A percentile compares a stretch with the other conserved stretches of the same genome.
Evolutionary conservation across 192 early-diverging fungal genomes (phyloP).

Genomic region (Coemansia sp.): DNA sequence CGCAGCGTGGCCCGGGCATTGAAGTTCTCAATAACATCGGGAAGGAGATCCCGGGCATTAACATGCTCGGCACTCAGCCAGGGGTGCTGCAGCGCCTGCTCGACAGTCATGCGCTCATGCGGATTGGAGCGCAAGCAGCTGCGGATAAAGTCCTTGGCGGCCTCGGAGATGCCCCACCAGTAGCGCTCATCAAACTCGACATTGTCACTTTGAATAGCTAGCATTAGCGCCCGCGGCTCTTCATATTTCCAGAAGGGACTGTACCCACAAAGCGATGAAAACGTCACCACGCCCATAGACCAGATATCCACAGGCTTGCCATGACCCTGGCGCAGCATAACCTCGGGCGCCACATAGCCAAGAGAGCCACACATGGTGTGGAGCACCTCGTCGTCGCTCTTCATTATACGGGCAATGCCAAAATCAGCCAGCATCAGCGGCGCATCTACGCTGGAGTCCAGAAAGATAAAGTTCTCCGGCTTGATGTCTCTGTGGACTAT

Average conservation of each 20-base stretch:
- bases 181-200: slow-evolving; percentile 71
- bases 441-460: slow-evolving; percentile 58
- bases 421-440: slow-evolving; percentile 85
- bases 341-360: slow-evolving; percentile 83
- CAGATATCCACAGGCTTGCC: slow-evolving; percentile 92
- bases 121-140: slow-evolving; percentile 68
- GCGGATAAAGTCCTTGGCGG: slow-evolving; percentile 73
- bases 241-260: slow-evolving; percentile 65
- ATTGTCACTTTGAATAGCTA: slow-evolving; percentile 62
- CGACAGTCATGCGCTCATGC: slow-evolving; percentile 68
- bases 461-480: slow-evolving; percentile 87
- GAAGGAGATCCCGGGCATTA: slow-evolving; percentile 77
- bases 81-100: slow-evolving; percentile 77
- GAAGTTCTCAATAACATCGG: slow-evolving; percentile 72
- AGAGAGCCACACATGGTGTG: slow-evolving; percentile 84
- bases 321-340: slow-evolving; percentile 78
- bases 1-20: slow-evolving; percentile 46
- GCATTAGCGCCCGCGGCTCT: slow-evolving; percentile 57
- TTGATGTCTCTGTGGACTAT: slow-evolving; percentile 85
- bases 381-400: slow-evolving; percentile 63
- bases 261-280: slow-evolving; percentile 83
- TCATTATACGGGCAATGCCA: slow-evolving; percentile 71
- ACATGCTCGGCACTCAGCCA: slow-evolving; percentile 71
- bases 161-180: slow-evolving; percentile 80
- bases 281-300: slow-evolving; percentile 91